Evolutionary conservation across 2,329 filamentous ascomycete genomes (phyloP).

Genomic region (Colletotrichum shisoi): DNA sequence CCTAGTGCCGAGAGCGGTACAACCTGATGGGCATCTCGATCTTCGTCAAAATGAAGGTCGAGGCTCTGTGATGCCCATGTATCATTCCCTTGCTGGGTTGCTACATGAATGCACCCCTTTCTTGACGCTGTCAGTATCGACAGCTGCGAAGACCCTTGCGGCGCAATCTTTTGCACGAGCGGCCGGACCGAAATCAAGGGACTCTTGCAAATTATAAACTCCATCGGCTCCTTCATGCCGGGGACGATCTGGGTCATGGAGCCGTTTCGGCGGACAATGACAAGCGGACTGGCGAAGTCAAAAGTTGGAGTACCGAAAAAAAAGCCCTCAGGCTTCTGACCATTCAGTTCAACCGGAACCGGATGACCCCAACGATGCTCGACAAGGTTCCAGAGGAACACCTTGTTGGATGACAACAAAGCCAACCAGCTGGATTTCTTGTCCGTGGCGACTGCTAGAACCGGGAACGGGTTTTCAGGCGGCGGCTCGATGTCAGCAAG

Average conservation of each 20-base stretch:
- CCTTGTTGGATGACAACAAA: conserved; percentile 65
- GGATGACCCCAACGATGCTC: conserved; percentile 65
- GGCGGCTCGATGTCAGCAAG: conserved; percentile 53
- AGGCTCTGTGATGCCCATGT: conserved; percentile 62
- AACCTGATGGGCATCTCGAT: conserved; percentile 62
- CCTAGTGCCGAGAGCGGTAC: conserved; percentile 66
- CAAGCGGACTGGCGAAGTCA: conserved; percentile 55
- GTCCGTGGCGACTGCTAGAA: conserved; percentile 71
- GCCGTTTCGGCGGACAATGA: conserved; percentile 72
- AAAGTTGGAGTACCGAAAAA: conserved; percentile 63
- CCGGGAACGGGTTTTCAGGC: conserved; percentile 61
- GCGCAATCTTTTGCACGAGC: conserved; percentile 57
- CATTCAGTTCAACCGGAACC: conserved; percentile 62
- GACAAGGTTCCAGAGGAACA: conserved; percentile 70
- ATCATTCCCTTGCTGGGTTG: conserved; percentile 49
- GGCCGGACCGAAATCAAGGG: conserved; percentile 60
- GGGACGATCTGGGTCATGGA: conserved; percentile 66
- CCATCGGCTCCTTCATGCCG: conserved; percentile 52
- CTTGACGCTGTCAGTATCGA: conserved; percentile 59
- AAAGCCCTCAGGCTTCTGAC: conserved; percentile 68
- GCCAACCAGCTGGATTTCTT: conserved; percentile 71
- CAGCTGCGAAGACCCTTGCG: conserved; percentile 6
- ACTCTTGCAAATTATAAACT: conserved; percentile 61
- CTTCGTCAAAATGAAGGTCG: conserved; percentile 49
- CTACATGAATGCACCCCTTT: conserved; percentile 60